Evolutionary conservation across 805 yeast genomes (phyloP), one percentile per base, ranked within the genome.

Genomic region (Kazachstania psychrophila): DNA sequence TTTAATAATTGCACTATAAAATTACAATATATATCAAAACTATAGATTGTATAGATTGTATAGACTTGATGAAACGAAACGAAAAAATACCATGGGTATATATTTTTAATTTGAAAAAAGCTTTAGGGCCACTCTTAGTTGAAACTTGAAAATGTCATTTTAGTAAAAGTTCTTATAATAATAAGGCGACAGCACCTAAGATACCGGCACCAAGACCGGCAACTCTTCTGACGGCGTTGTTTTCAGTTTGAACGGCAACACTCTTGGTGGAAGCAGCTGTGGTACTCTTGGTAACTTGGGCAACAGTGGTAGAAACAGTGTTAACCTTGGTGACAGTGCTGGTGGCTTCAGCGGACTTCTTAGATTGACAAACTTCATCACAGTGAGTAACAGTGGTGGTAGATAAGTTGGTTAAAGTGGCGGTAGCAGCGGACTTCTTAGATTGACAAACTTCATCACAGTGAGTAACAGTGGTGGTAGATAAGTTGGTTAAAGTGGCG

Each of bases 381-480:
- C 45, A 41, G n/a, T n/a, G n/a, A 23, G 44, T 41, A 17, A 34
- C 40, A n/a, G 45, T 42, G 8, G 13, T 22, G 2, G 15, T 28
- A 17, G 38, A 17, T n/a, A n/a, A n/a, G n/a, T n/a, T n/a, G n/a
- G n/a, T n/a, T n/a, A n/a, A n/a, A n/a, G n/a, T n/a, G 16, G 42
- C 33, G 24, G 30, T 31, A 17, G 39, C 32, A 16, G 39, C 34
- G 20, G 36, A 27, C 29, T 41, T 42, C 28, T 28, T 34, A n/a
- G 42, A 23, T 14, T 39, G 30, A 30, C 47, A 43, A 16, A 28
- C 43, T 24, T 36, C 41, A 23, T 40, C 45, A 38, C 45, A 41
- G 23, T 31, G 34, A 23, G 44, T 41, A 17, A 34, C 40, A n/a
- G 45, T 42, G 8, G 13, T 22, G 2, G 15, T 28, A 17, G 38